Base-by-base conservation (phyloP, 202 grass and related monocot species). In the Dendrocalamus latiflorus region DNA sequence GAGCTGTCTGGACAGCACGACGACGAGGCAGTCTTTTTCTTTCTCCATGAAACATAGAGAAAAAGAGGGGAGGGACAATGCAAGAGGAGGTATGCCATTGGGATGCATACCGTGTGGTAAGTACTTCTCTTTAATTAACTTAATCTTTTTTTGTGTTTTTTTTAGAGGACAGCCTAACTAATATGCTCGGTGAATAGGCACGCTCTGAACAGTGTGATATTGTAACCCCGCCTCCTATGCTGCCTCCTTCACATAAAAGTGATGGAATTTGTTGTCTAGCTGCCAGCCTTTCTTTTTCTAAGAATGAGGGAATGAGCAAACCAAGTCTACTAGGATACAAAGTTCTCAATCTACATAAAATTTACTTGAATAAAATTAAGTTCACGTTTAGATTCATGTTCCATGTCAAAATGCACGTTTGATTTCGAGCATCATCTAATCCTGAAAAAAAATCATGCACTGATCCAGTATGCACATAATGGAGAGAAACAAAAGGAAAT, bases 151-250 rank as follows among this genome's bases (percentile, higher is more conserved):
- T 38, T 8, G 16, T 64, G 50, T 10, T 38, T 68, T 75, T n/a
- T n/a, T n/a, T 33, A 42, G 62, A 62, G 22, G 86, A 69, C 81
- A 61, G 13, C 2, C 70, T 69, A 87, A 65, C 65, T 65, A 85
- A 37, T 79, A 41, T 45, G 34, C 20, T 57, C 68, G 25, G 37
- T 80, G 84, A 65, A 73, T 5, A 14, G 22, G 34, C 66, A 43
- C 2, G 21, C 21, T 51, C 7, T 30, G 15, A 53, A 61, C 20
- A n/a, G n/a, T n/a, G n/a, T n/a, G n/a, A n/a, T n/a, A n/a, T n/a
- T n/a, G n/a, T n/a, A n/a, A n/a, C n/a, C n/a, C n/a, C n/a, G n/a
- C n/a, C n/a, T n/a, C n/a, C n/a, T n/a, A n/a, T n/a, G n/a, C n/a
- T n/a, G n/a, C n/a, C n/a, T n/a, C n/a, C n/a, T n/a, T n/a, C n/a